Percentiles rank a stretch among this genome's conserved stretches.
Conservation (phyloP, 2,329 filamentous ascomycete species). For the Aureobasidium sp. region DNA sequence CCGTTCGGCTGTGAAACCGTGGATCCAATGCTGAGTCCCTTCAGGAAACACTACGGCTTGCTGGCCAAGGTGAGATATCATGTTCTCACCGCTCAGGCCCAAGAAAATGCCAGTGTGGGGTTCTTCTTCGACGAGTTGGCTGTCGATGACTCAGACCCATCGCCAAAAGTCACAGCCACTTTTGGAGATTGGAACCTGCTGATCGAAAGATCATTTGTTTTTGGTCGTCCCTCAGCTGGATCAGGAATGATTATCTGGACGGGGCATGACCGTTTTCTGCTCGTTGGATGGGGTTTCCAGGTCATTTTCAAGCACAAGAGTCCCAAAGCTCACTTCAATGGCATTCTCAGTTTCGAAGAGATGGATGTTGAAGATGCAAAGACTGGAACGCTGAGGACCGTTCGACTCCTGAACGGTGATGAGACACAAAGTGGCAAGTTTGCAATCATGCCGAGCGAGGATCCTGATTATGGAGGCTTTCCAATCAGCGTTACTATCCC, state of each 20-base stretch:
- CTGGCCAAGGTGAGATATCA: constrained; percentile 29
- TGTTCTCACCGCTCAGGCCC: constrained; percentile 36
- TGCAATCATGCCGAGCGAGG: constrained; percentile 50
- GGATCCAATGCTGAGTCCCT: constrained; percentile 26
- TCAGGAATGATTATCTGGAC: constrained; percentile 39
- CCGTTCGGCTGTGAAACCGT: constrained; percentile 41
- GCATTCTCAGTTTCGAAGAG: constrained; percentile 38
- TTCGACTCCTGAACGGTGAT: constrained; percentile 37
- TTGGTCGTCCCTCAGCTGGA: constrained; percentile 37
- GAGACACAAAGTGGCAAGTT: constrained; percentile 43
- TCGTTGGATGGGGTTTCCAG: constrained; percentile 42
- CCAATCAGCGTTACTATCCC: constrained; percentile 50
- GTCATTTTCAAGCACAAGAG: constrained; percentile 27
- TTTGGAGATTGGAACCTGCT: constrained; percentile 34
- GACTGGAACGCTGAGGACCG: constrained; percentile 31
- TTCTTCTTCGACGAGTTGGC: constrained; percentile 39
- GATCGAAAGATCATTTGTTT: constrained; percentile 40
- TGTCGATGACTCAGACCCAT: constrained; percentile 26
- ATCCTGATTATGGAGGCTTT: constrained; percentile 51
- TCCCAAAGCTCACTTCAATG: constrained; percentile 34
- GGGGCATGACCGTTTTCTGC: constrained; percentile 34
- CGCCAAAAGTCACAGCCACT: constrained; percentile 24
- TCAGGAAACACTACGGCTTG: constrained; percentile 36
- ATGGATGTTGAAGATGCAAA: constrained; percentile 33
- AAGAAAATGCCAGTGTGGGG: constrained; percentile 29